Evolutionary conservation across 441 rosid species (phyloP).

Genomic region (Mallotus japonicus): DNA sequence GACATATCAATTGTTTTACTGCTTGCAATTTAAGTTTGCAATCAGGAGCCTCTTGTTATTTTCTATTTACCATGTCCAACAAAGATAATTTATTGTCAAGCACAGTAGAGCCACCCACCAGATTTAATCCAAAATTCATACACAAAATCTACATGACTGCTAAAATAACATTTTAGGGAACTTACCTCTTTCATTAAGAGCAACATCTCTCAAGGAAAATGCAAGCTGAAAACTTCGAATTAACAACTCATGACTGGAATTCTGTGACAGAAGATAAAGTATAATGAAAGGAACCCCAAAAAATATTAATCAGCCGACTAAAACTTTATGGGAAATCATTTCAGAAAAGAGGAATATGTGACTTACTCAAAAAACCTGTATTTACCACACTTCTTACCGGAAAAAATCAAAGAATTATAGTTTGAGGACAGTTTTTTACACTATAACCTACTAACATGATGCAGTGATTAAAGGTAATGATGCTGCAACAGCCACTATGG

Average conservation of each 20-base stretch:
- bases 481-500: background rate
- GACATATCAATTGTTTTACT: background rate
- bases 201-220: slow-evolving; percentile 74
- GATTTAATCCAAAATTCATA: slow-evolving; percentile 1
- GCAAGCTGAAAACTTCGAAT: slow-evolving; percentile 92
- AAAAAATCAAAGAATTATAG: background rate
- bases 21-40: background rate
- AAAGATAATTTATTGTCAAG: background rate
- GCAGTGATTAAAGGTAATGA: background rate
- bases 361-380: background rate
- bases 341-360: background rate
- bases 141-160: slow-evolving; percentile 1
- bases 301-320: slow-evolving; percentile 4
- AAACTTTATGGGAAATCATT: slow-evolving; percentile 10
- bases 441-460: background rate
- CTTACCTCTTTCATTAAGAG: slow-evolving; percentile 68
- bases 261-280: slow-evolving; percentile 48
- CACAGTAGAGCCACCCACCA: background rate
- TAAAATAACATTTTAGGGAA: slow-evolving; percentile 8
- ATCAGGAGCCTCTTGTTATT: background rate
- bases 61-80: background rate
- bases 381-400: background rate
- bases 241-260: slow-evolving; percentile 69
- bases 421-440: background rate
- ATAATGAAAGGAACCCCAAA: slow-evolving; percentile 15